Base-by-base conservation (phyloP, 306 rosid species). In the Abrus pulchellus region DNA sequence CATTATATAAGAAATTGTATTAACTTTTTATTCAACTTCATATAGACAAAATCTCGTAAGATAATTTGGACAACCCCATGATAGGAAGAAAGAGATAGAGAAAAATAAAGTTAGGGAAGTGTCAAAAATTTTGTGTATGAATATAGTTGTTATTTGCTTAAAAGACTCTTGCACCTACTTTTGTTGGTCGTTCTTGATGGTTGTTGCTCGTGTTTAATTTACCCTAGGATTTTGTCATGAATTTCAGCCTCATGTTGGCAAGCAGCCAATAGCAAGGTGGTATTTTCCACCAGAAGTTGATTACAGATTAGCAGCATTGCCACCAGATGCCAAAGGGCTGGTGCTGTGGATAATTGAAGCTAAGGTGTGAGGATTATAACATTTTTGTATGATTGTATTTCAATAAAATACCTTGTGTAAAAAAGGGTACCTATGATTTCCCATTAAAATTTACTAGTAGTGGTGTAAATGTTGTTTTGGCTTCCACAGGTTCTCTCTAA, bases 231-330 rank as follows among this genome's bases (percentile, higher is more conserved):
- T 50, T 59, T 59, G 62, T 67, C 0, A 44, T 73, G 65, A 13
- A 77, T 69, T 1, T 54, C 45, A 86, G 89, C 38, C 89, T 82
- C 89, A 86, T 83, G 38, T 86, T 79, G 89, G 89, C 13, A 86
- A 86, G 77, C 89, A 86, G 71, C 89, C 89, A 9, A 86, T 86
- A 79, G 89, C 94, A 54, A 90, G 99, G 76, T 94, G 99, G 97
- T 94, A 94, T 83, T 94, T 80, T 69, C 99, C 99, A 64, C 99
- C 99, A 8, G 98, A 94, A 78, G 97, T 94, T 11, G 99, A 94
- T 87, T 93, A 90, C 79, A 93, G 99, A 86, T 88, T 94, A 32
- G 90, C 85, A 28, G 97, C 99, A 29, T 83, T 94, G 82, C 99
- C 99, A 30, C 95, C 95, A 8, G 62, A 90, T 78, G 97, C 99